Conservation (phyloP, 148 eudicot species). For the Fallopia convolvulus region DNA sequence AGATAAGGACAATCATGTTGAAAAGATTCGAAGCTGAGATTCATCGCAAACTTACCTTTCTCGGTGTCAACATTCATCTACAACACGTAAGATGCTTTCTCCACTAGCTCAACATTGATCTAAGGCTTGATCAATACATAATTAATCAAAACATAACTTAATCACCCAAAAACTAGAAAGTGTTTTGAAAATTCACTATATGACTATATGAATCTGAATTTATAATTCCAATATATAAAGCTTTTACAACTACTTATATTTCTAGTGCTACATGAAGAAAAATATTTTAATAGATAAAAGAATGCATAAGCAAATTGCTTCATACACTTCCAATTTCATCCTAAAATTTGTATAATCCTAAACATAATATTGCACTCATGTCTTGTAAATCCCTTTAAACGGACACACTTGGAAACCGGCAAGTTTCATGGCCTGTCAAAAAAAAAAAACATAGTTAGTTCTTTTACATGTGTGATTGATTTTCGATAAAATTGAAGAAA, state of each 20-base stretch:
- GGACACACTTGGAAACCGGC: constrained; percentile 42
- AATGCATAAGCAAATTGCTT: neutral
- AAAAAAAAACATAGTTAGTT: too few species aligned
- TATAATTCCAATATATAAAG: neutral
- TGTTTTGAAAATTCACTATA: neutral
- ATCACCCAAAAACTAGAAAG: neutral
- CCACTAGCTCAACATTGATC: neutral
- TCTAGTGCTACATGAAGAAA: neutral
- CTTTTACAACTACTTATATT: neutral
- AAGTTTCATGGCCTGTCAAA: constrained; percentile 40
- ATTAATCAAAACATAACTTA: too few species aligned
- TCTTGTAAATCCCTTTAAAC: constrained; percentile 17
- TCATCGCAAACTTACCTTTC: neutral
- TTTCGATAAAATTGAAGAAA: too few species aligned
- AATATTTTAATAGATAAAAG: neutral
- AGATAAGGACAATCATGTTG: neutral
- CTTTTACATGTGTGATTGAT: too few species aligned
- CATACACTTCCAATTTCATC: neutral
- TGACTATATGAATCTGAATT: neutral
- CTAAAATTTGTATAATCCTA: neutral
- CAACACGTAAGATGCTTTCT: neutral
- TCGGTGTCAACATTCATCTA: neutral
- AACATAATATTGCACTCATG: neutral
- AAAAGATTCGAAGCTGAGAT: neutral
- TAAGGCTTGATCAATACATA: too few species aligned